Conservation (phyloP, 1,284 basidiomycete species). For the Paramarasmius palmivorus region DNA sequence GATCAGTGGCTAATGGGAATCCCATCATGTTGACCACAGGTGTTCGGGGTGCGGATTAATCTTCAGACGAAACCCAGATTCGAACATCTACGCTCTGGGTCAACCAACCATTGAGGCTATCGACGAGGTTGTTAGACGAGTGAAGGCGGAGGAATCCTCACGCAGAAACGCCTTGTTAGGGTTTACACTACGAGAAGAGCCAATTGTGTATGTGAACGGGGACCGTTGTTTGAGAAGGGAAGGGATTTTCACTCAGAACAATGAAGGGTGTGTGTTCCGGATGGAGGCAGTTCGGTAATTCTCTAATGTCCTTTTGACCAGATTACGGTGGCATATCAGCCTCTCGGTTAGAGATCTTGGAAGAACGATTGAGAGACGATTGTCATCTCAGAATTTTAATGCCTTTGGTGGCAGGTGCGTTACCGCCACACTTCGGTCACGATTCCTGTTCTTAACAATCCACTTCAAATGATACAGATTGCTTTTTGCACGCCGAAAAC, state of each 20-base stretch:
- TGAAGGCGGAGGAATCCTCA: slow-evolving; percentile 64
- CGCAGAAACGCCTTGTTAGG: slow-evolving; percentile 79
- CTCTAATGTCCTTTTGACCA: slow-evolving; percentile 25
- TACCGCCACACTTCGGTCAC: background rate
- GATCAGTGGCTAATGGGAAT: slow-evolving; percentile 87
- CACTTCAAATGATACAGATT: slow-evolving; percentile 50
- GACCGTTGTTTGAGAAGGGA: slow-evolving; percentile 79
- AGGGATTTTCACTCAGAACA: slow-evolving; percentile 78
- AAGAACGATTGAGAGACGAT: slow-evolving; percentile 92
- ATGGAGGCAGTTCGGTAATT: slow-evolving; percentile 3
- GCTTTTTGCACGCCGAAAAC: slow-evolving; percentile 91
- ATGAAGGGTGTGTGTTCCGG: slow-evolving; percentile 77
- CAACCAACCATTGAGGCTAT: slow-evolving; percentile 95
- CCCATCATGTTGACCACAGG: slow-evolving; percentile 61
- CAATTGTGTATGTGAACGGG: slow-evolving; percentile 93
- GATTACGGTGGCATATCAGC: slow-evolving; percentile 94
- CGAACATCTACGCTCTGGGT: slow-evolving; percentile 89
- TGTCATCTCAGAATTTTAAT: slow-evolving; percentile 80
- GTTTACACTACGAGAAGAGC: slow-evolving; percentile 93
- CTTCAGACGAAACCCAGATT: slow-evolving; percentile 84
- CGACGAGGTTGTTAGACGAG: slow-evolving; percentile 75
- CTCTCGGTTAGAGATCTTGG: slow-evolving; percentile 83
- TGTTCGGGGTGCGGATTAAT: slow-evolving; percentile 93
- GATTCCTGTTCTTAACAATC: slow-evolving; percentile 2
- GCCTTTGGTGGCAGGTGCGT: slow-evolving; percentile 79